A percentile compares a stretch with the other conserved stretches of the same genome.
Conservation (phyloP, 441 rosid genomes). For the Viola pubescens region DNA sequence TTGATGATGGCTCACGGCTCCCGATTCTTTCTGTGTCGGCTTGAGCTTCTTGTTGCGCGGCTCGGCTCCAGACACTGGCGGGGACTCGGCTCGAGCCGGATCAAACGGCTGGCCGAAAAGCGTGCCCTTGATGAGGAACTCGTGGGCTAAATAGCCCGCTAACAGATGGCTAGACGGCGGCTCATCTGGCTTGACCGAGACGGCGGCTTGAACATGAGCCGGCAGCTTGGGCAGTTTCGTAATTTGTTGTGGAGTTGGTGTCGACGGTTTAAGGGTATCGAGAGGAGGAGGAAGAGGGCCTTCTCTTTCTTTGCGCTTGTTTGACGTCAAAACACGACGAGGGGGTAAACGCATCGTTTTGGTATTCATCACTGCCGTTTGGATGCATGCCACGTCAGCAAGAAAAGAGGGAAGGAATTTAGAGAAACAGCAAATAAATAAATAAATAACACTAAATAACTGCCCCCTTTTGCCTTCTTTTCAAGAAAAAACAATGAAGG, state of each 20-base stretch:
- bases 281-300: slow-evolving; percentile 6
- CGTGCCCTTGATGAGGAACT: slow-evolving; percentile 59
- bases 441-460: neutral
- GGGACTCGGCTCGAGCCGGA: slow-evolving; percentile 29
- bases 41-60: slow-evolving; percentile 17
- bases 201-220: neutral
- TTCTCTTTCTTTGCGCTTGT: slow-evolving; percentile 58
- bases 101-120: slow-evolving; percentile 51
- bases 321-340: slow-evolving; percentile 58
- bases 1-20: slow-evolving; percentile 10
- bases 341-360: slow-evolving; percentile 95
- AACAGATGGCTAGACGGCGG: slow-evolving; percentile 41
- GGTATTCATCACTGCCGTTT: slow-evolving; percentile 43
- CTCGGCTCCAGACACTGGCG: slow-evolving; percentile 8
- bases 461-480: neutral
- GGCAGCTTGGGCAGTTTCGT: slow-evolving; percentile 19
- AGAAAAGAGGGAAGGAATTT: neutral
- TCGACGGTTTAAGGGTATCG: slow-evolving; percentile 21
- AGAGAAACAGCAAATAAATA: neutral
- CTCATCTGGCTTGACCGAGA: slow-evolving; percentile 17
- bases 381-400: slow-evolving; percentile 62
- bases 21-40: slow-evolving; percentile 26
- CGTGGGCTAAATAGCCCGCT: slow-evolving; percentile 71
- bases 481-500: neutral
- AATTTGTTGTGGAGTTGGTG: neutral